These are phyloP conservation scores for Lentinula detonsa DNA, from an alignment of 768 basidiomycete species.

Conservation along the genomic window DNA sequence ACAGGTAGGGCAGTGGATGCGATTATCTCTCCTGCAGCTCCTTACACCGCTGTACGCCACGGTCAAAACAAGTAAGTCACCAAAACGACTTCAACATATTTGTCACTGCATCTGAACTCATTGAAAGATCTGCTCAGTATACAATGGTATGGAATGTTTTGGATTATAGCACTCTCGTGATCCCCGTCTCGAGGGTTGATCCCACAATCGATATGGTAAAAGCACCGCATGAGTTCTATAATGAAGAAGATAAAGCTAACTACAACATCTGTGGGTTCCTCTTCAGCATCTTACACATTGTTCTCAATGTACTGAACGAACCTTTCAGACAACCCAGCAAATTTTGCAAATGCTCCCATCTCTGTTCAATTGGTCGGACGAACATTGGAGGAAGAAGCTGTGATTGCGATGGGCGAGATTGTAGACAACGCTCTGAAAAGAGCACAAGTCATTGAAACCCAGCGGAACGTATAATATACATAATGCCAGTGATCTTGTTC, in stretches of 20 bases:
- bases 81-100: not conserved
- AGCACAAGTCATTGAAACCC: not conserved
- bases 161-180: constrained; percentile 56
- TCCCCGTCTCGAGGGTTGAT: constrained; percentile 64
- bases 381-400: constrained; percentile 71
- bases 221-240: constrained; percentile 41
- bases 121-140: constrained; percentile 39
- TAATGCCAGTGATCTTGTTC: not conserved
- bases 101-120: not conserved
- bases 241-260: constrained; percentile 37
- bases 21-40: constrained; percentile 59
- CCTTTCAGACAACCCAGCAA: constrained; percentile 49
- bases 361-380: constrained; percentile 62
- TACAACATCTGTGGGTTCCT: constrained; percentile 47
- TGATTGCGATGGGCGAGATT: constrained; percentile 64
- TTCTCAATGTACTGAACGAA: not conserved
- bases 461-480: not conserved
- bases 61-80: constrained; percentile 43
- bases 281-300: not conserved
- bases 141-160: constrained; percentile 62
- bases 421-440: constrained; percentile 47
- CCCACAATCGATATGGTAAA: constrained; percentile 42
- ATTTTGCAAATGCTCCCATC: constrained; percentile 54
- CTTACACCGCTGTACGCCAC: constrained; percentile 59
- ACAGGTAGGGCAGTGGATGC: constrained; percentile 75